phyloP scores from a whole-genome alignment of 2,329 filamentous ascomycete genomes.

The Alternaria sp. region DNA sequence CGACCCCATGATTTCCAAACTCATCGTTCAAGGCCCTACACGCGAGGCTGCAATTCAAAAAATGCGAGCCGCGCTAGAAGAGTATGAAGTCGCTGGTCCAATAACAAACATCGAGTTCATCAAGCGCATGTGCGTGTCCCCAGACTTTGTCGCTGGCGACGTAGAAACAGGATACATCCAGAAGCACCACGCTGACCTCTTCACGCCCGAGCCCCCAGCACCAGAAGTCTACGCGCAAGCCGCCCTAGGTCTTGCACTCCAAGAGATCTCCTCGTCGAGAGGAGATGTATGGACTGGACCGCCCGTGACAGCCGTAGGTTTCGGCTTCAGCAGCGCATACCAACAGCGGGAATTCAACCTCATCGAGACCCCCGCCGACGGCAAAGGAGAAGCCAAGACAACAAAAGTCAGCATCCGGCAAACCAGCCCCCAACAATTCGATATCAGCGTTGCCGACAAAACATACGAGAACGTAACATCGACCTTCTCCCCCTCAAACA shows the following conservation, averaged over 20 bases:
- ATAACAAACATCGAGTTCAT: conserved; percentile 97
- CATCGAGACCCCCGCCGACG: conserved; percentile 57
- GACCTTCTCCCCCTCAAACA: conserved; percentile 55
- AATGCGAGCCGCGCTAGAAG: conserved; percentile 78
- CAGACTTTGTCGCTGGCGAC: conserved; percentile 82
- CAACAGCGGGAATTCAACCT: conserved; percentile 70
- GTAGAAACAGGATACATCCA: conserved; percentile 98
- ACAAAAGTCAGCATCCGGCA: conserved; percentile 63
- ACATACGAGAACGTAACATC: conserved; percentile 58
- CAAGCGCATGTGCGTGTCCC: conserved; percentile 82
- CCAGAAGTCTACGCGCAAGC: conserved; percentile 87
- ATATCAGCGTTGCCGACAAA: conserved; percentile 56
- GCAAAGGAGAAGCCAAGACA: conserved; percentile 48
- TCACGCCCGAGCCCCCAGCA: conserved; percentile 67
- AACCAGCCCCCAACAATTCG: conserved; percentile 60
- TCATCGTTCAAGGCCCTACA: conserved; percentile 85
- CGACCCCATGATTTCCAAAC: conserved; percentile 98
- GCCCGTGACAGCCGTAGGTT: conserved; percentile 59
- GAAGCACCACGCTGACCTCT: conserved; percentile 83
- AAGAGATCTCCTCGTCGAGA: conserved; percentile 46
- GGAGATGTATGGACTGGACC: conserved; percentile 54
- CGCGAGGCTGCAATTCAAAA: conserved; percentile 84
- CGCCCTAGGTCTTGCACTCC: conserved; percentile 74
- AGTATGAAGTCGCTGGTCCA: conserved; percentile 91
- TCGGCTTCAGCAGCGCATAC: conserved; percentile 61